Base-by-base conservation (phyloP, 805 yeast species). In the Candida railenensis region DNA sequence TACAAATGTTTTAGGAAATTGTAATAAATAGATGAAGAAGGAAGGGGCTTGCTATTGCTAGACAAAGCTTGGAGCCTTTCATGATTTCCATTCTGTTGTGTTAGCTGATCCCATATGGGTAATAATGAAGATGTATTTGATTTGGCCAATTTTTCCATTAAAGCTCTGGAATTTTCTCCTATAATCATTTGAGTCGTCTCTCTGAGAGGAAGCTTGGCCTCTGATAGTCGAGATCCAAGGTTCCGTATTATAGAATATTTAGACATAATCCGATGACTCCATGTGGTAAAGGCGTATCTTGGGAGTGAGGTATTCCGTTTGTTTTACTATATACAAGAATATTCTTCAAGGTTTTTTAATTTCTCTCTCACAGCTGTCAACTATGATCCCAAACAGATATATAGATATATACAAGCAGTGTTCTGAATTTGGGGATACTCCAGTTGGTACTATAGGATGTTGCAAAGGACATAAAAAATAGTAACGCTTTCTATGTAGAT, bases 111-210 rank as follows among this genome's bases (percentile, higher is more conserved):
- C 30, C 30, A 25, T 25, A 25, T 11, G 5, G 30, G 11, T 25
- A 25, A 25, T 5, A 5, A 5, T 25, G 30, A 25, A 25, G 30
- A 11, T 25, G 30, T 7, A 25, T 11, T 25, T 25, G 30, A 11
- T 7, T 11, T 25, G 30, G 30, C 5, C 11, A 25, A 11, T 25
- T 25, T 25, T 25, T 25, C 30, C 11, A 7, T 11, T 25, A 25
- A 11, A 7, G 30, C 30, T 25, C 30, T 25, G 30, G 30, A 25
- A 25, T 25, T 25, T 7, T 25, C 30, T 5, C 11, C 9, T 5
- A 25, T 25, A 11, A 25, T 25, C 30, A 7, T 25, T 25, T 25
- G 30, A 43, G 46, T 38, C 37, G 43, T 42, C 40, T 41, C 48
- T 44, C 40, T 40, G 46, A 42, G 43, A 7, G 21, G 32, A 9